A percentile compares a stretch with the other conserved stretches of the same genome.
Evolutionary conservation across 148 eudicot genomes (phyloP).

Genomic region (Fagopyrum esculentum): DNA sequence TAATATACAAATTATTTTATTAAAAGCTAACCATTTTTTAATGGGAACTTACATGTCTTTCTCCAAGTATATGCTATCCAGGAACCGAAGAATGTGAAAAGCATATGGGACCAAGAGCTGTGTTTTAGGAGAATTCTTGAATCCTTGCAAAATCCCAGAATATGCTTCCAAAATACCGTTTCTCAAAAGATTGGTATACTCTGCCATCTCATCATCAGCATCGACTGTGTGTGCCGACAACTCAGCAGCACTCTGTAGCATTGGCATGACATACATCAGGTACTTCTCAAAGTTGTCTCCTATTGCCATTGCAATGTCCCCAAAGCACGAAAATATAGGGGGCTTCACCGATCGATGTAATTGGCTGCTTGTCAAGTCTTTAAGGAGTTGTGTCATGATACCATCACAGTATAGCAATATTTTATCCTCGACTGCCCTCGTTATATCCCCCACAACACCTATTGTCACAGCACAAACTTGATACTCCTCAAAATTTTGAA

Average conservation of each 20-base stretch:
- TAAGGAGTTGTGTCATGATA: conserved; percentile 88
- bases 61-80: conserved; percentile 80
- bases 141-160: conserved; percentile 91
- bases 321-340: conserved; percentile 90
- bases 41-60: conserved; percentile 72
- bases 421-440: conserved; percentile 84
- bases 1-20: neutral
- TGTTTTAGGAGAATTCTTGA: conserved; percentile 74
- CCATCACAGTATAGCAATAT: conserved; percentile 87
- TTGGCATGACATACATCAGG: conserved; percentile 87
- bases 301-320: conserved; percentile 85
- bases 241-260: conserved; percentile 92
- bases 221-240: conserved; percentile 57
- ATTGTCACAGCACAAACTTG: conserved; percentile 93
- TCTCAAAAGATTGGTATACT: conserved; percentile 70
- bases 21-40: neutral
- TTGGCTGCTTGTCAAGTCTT: conserved; percentile 76
- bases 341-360: conserved; percentile 94
- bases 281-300: conserved; percentile 93
- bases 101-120: conserved; percentile 72
- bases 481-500: conserved; percentile 90
- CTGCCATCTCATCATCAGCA: conserved; percentile 72
- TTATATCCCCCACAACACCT: conserved; percentile 89
- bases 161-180: conserved; percentile 87
- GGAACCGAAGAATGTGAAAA: conserved; percentile 66